These are phyloP conservation scores for Cutaneotrichosporon cavernicola DNA, from an alignment of 1,284 basidiomycete genomes.

Conservation along the genomic window DNA sequence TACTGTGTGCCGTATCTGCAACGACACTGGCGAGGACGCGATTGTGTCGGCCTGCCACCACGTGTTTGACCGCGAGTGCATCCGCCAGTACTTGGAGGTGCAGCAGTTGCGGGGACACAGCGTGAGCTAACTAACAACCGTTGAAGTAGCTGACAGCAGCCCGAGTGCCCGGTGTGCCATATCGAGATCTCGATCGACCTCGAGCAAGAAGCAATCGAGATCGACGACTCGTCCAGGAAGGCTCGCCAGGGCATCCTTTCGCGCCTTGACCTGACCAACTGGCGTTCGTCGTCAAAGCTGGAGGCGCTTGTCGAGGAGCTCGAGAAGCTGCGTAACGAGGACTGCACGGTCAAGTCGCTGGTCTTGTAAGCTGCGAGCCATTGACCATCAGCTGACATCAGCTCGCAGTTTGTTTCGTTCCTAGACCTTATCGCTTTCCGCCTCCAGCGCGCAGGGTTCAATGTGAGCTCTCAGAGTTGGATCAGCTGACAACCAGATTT, in stretches of 20 bases:
- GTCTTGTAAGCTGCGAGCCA: constrained; percentile 64
- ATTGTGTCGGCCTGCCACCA: constrained; percentile 79
- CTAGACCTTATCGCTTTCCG: constrained; percentile 84
- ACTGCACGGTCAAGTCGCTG: constrained; percentile 91
- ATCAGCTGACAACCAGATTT: constrained; percentile 61
- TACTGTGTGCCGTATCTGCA: constrained; percentile 88
- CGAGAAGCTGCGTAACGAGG: constrained; percentile 74
- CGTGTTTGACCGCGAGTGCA: constrained; percentile 83
- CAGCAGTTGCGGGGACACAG: constrained; percentile 62
- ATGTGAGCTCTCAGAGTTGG: constrained; percentile 56
- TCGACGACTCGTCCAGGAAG: constrained; percentile 61
- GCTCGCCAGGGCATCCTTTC: constrained; percentile 89
- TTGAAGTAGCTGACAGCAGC: constrained; percentile 55
- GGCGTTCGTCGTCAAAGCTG: constrained; percentile 95
- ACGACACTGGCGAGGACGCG: constrained; percentile 95
- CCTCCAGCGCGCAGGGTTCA: constrained; percentile 86
- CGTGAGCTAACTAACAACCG: constrained; percentile 54
- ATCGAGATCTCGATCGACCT: constrained; percentile 90
- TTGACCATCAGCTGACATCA: constrained; percentile 10
- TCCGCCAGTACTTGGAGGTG: constrained; percentile 82
- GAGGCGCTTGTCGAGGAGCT: constrained; percentile 96
- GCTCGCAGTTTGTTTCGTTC: constrained; percentile 50
- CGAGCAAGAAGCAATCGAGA: constrained; percentile 85
- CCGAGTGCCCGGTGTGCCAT: constrained; percentile 94
- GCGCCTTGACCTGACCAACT: constrained; percentile 79